Percentiles rank a stretch among this genome's conserved stretches.
phyloP scores from a whole-genome alignment of 2,329 filamentous ascomycete species.

The Aspergillus sp. region DNA sequence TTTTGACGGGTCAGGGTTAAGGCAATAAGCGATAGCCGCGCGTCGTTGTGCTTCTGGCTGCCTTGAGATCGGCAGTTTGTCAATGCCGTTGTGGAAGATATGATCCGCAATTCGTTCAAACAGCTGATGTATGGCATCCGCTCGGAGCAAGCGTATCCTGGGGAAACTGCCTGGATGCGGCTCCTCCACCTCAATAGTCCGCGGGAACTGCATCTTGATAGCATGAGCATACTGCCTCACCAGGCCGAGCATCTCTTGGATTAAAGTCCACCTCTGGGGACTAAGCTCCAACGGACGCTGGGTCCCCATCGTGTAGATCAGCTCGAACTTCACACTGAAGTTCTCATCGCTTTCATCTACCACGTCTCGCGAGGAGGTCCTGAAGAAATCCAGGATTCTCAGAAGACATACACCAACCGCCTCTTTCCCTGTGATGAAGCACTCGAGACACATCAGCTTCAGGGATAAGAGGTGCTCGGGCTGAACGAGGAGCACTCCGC shows the following conservation, averaged over 20 bases:
- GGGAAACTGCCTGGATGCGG: constrained; percentile 47
- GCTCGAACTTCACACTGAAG: constrained; percentile 61
- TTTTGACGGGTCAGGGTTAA: constrained; percentile 30
- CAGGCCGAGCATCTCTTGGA: constrained; percentile 56
- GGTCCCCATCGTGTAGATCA: constrained; percentile 64
- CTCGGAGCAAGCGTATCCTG: constrained; percentile 51
- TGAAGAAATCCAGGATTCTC: constrained; percentile 16
- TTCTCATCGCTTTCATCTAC: constrained; percentile 69
- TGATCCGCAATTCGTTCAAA: constrained; percentile 28
- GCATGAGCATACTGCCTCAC: constrained; percentile 38
- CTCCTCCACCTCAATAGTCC: constrained; percentile 48
- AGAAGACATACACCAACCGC: constrained; percentile 16
- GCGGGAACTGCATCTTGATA: constrained; percentile 35
- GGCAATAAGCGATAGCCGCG: constrained; percentile 51
- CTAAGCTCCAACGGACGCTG: constrained; percentile 55
- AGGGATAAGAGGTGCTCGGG: constrained; percentile 68
- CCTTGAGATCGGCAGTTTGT: constrained; percentile 47
- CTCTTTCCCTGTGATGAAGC: constrained; percentile 15
- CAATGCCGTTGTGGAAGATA: constrained; percentile 50
- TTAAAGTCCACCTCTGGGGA: constrained; percentile 58
- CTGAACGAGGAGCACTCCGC: constrained; percentile 62
- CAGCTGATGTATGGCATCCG: constrained; percentile 37
- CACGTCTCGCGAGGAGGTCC: constrained; percentile 51
- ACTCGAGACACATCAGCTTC: constrained; percentile 62
- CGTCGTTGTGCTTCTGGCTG: constrained; percentile 35